phyloP scores from a whole-genome alignment of 805 yeast genomes.

The Saccharomycopsis microspora region DNA sequence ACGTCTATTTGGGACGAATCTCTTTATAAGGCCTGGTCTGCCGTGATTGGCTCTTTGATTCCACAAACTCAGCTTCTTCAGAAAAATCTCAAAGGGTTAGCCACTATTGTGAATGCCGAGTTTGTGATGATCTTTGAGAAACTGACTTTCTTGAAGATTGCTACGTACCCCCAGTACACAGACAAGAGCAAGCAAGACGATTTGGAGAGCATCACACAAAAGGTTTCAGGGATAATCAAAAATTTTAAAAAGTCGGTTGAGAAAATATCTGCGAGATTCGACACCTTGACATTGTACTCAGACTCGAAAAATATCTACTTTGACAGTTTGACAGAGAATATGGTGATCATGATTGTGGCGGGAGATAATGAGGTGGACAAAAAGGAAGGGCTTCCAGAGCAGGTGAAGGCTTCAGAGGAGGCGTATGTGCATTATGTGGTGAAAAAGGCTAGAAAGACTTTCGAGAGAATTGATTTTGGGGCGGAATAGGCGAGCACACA shows the following conservation, averaged over 20 bases:
- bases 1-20: slow-evolving; percentile 98
- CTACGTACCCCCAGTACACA: slow-evolving; percentile 30
- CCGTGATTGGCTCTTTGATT: slow-evolving; percentile 85
- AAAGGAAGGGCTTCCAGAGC: slow-evolving; percentile 2
- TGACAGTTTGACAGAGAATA: slow-evolving; percentile 34
- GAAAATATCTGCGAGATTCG: slow-evolving; percentile 33
- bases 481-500: neutral
- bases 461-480: slow-evolving; percentile 12
- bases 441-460: slow-evolving; percentile 16
- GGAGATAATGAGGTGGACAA: slow-evolving; percentile 23
- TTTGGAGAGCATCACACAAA: slow-evolving; percentile 19
- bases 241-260: slow-evolving; percentile 36
- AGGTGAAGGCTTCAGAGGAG: slow-evolving; percentile 16
- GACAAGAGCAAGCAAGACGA: slow-evolving; percentile 6
- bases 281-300: slow-evolving; percentile 35
- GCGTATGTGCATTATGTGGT: slow-evolving; percentile 13
- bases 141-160: slow-evolving; percentile 76
- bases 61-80: slow-evolving; percentile 84
- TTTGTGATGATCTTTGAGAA: slow-evolving; percentile 89
- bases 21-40: slow-evolving; percentile 93
- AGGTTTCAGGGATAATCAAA: slow-evolving; percentile 36
- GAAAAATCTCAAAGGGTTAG: slow-evolving; percentile 60
- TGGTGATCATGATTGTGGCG: slow-evolving; percentile 35
- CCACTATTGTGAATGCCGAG: slow-evolving; percentile 66
- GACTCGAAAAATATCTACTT: slow-evolving; percentile 32